These are phyloP conservation scores for Diaporthe nobilis DNA, from an alignment of 2,329 filamentous ascomycete species.

Conservation along the genomic window DNA sequence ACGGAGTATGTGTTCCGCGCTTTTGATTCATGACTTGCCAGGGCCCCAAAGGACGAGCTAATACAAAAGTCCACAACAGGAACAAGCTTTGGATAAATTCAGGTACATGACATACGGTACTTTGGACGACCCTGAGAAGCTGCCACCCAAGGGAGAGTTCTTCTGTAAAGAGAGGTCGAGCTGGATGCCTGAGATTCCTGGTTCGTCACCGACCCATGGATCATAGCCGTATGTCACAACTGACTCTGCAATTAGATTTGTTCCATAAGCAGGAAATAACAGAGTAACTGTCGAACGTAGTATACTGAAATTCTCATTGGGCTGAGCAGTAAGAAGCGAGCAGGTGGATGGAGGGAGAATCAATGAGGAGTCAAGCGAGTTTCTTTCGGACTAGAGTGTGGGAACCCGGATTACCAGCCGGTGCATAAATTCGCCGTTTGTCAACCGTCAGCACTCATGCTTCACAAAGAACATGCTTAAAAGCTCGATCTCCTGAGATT, in stretches of 20 bases:
- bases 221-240: background rate
- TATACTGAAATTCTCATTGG: too few relatives aligned
- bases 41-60: background rate
- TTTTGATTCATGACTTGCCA: background rate
- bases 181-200: conserved; percentile 66
- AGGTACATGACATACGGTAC: conserved; percentile 62
- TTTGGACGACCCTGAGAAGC: conserved; percentile 61
- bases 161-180: conserved; percentile 62
- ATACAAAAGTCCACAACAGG: conserved; percentile 43
- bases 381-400: background rate
- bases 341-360: background rate
- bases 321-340: background rate
- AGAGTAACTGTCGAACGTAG: conserved; percentile 47
- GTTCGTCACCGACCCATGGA: conserved; percentile 48
- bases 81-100: conserved; percentile 60
- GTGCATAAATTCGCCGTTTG: background rate
- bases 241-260: conserved; percentile 50
- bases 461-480: background rate
- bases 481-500: background rate
- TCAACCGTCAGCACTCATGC: background rate
- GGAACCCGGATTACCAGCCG: background rate
- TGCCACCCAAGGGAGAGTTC: conserved; percentile 69
- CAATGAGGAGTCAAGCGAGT: background rate
- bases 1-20: conserved; percentile 45
- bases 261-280: conserved; percentile 63